These are phyloP conservation scores for Colletotrichum falcatum DNA, from an alignment of 2,329 filamentous ascomycete species.

Conservation along the genomic window DNA sequence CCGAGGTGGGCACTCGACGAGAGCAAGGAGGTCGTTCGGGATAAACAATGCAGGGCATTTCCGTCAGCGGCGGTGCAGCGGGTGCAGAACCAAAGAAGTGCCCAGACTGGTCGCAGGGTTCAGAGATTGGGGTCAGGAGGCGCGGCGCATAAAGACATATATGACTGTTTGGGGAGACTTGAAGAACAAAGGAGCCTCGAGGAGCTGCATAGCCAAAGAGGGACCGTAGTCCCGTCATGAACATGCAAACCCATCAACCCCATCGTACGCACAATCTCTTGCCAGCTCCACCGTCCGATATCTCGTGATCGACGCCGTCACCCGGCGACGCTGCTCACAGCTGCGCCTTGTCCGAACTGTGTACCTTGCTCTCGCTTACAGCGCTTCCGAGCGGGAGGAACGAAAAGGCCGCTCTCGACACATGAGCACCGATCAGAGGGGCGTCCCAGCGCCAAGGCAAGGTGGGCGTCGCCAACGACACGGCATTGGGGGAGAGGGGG, in stretches of 20 bases:
- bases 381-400: background rate
- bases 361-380: too few species aligned
- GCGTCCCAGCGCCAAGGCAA: background rate
- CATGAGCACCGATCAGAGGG: constrained; percentile 10
- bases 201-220: background rate
- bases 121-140: background rate
- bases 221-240: too few species aligned
- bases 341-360: background rate
- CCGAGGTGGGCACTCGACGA: background rate
- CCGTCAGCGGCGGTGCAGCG: constrained; percentile 2
- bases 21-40: constrained; percentile 26
- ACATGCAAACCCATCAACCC: too few species aligned
- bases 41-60: background rate
- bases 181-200: too few species aligned
- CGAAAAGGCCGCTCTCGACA: constrained; percentile 9
- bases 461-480: background rate
- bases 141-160: constrained; percentile 24
- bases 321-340: background rate
- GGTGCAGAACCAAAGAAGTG: background rate
- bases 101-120: background rate
- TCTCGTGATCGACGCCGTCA: too few species aligned
- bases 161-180: constrained; percentile 15
- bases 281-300: constrained; percentile 10
- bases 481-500: background rate
- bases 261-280: constrained; percentile 4